Conservation (phyloP, 1,284 basidiomycete species). For the Apiotrichum montevideense region DNA sequence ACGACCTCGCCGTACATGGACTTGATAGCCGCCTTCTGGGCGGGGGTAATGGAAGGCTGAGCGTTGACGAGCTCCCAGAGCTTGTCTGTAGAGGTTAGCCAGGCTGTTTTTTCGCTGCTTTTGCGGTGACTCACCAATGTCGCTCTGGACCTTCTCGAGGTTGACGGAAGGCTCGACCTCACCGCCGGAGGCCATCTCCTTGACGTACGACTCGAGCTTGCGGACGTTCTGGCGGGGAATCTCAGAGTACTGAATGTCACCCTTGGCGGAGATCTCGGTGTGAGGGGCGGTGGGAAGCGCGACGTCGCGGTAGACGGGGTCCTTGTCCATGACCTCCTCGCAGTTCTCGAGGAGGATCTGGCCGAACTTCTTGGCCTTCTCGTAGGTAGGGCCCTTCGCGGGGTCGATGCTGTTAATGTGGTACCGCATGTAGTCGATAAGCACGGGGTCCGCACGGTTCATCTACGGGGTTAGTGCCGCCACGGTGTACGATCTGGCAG, state of each 20-base stretch:
- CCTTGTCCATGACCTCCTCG: conserved; percentile 41
- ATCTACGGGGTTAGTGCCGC: conserved; percentile 49
- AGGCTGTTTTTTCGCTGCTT: background rate
- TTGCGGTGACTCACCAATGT: conserved; percentile 54
- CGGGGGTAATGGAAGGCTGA: conserved; percentile 91
- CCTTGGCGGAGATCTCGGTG: conserved; percentile 86
- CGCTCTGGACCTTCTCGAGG: conserved; percentile 93
- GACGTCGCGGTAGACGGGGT: conserved; percentile 55
- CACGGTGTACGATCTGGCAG: background rate
- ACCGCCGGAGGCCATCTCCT: conserved; percentile 96
- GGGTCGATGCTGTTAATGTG: conserved; percentile 80
- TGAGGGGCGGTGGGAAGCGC: conserved; percentile 97
- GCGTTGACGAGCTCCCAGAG: conserved; percentile 96
- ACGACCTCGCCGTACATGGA: conserved; percentile 94
- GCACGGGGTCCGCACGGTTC: conserved; percentile 88
- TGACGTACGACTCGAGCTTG: conserved; percentile 95
- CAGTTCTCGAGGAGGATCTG: conserved; percentile 89
- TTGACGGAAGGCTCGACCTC: conserved; percentile 74
- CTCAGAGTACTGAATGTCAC: conserved; percentile 91
- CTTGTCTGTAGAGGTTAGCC: conserved; percentile 53
- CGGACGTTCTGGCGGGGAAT: conserved; percentile 91
- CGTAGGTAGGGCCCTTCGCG: conserved; percentile 81
- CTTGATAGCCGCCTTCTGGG: conserved; percentile 96
- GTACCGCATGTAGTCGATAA: conserved; percentile 92
- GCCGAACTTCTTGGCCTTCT: conserved; percentile 91